Conservation (phyloP, 2,329 filamentous ascomycete genomes). For the Davidsoniella neocaledoniae region DNA sequence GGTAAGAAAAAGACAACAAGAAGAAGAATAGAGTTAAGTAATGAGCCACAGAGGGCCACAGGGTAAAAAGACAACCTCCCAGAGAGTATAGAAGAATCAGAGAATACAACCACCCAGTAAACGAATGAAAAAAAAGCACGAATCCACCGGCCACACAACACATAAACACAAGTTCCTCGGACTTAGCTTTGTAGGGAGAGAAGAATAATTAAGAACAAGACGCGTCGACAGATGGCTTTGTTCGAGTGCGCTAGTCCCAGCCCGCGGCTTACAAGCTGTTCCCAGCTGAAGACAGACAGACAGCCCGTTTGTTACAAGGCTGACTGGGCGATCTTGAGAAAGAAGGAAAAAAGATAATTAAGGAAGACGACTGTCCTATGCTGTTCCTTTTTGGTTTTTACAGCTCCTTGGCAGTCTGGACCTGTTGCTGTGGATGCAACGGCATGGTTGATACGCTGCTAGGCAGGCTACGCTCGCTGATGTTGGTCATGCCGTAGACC, state of each 20-base stretch:
- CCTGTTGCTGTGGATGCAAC: conserved; percentile 4
- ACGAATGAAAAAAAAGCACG: background rate
- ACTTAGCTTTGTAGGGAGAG: no score
- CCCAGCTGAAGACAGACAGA: no score
- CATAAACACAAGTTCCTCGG: no score
- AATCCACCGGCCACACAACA: no score
- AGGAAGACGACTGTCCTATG: no score
- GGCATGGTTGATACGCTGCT: conserved; percentile 11
- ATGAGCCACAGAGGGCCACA: background rate
- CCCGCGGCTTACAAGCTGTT: no score
- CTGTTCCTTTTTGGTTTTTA: background rate
- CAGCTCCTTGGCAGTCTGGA: conserved; percentile 7
- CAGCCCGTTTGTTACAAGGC: no score
- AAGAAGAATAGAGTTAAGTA: no score
- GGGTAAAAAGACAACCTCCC: background rate
- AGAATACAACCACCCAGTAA: background rate
- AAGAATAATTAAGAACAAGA: no score
- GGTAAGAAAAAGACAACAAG: no score
- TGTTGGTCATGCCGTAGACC: conserved; percentile 13
- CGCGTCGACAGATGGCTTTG: no score
- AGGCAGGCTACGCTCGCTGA: conserved; percentile 8
- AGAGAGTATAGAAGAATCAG: background rate
- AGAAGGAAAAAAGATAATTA: background rate
- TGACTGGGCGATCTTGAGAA: background rate
- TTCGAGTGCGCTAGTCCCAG: no score